Evolutionary conservation across 108 stramenopile species (phyloP).

Genomic region (Conticribra weissflogii): DNA sequence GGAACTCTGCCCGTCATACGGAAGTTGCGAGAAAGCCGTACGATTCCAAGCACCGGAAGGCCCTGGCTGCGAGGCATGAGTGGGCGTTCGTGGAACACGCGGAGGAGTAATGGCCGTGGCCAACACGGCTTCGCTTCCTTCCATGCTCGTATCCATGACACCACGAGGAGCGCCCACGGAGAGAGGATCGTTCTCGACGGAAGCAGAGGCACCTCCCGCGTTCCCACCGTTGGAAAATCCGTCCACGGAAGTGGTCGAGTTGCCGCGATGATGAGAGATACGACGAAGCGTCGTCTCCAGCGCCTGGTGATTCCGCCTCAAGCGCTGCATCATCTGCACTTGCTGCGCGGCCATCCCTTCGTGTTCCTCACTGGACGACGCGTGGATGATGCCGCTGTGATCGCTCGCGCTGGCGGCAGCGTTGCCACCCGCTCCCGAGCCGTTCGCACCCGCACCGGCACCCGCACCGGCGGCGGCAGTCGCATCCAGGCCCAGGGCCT

Average conservation of each 20-base stretch:
- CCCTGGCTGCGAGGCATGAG: too few species aligned
- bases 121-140: not conserved
- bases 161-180: too few species aligned
- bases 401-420: too few species aligned
- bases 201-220: not conserved
- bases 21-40: not conserved
- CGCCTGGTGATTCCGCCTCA: not conserved
- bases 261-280: not conserved
- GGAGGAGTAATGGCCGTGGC: too few species aligned
- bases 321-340: too few species aligned
- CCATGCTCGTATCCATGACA: not conserved
- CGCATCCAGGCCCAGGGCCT: too few species aligned
- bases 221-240: not conserved
- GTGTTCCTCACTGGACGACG: too few species aligned
- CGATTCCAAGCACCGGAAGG: not conserved
- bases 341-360: too few species aligned
- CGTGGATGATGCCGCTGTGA: too few species aligned
- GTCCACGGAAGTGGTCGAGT: not conserved
- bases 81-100: too few species aligned
- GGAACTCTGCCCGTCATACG: not conserved
- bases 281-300: not conserved
- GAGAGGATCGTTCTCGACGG: conserved; percentile 45
- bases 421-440: too few species aligned
- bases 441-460: not conserved
- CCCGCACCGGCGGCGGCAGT: not conserved